Percentiles rank a stretch among this genome's conserved stretches.
Conservation (phyloP, 306 rosid species). For the barrel medic (Medicago truncatula) region MtrunA17r5.0-ANR NC_053048.1:23538001-23538500, state of each 20-base stretch:
- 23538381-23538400: not conserved
- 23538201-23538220: not conserved
- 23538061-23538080: no score
- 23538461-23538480: slow-evolving; percentile 1
- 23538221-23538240: not conserved
- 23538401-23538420: not conserved
- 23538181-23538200: not conserved
- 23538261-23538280: not conserved
- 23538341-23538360: no score
- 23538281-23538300: not conserved
- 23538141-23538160: not conserved
- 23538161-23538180: not conserved
- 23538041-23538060: not conserved
- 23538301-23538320: not conserved
- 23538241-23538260: not conserved
- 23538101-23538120: not conserved
- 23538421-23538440: not conserved
- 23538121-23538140: no score
- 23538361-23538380: not conserved
- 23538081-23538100: not conserved
- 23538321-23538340: not conserved
- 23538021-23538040: not conserved
- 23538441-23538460: slow-evolving; percentile 13
- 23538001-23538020: not conserved
- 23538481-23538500: not conserved